Base-by-base conservation (phyloP, 768 basidiomycete species). In the Fistulinella prunicolor region DNA sequence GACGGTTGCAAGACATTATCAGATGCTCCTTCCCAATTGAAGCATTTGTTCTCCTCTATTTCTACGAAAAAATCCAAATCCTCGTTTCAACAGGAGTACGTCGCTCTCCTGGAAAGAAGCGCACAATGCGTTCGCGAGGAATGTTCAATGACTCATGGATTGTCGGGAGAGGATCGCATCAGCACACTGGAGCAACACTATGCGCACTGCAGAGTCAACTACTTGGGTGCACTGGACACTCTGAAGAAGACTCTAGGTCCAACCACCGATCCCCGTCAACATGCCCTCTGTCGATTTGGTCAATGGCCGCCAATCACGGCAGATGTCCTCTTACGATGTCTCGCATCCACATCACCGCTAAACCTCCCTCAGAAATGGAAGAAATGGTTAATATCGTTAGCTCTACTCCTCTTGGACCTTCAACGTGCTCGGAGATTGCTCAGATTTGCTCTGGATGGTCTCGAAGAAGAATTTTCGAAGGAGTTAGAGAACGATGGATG, bases 281-380 rank as follows among this genome's bases (percentile, higher is more conserved):
- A 29, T 1, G 38, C 40, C 1, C 8, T 59, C 24, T 12, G 9
- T 42, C 28, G 12, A 6, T 28, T 48, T 10, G 57, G 50, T 10
- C 54, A 66, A 38, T 73, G 72, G 71, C 72, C 73, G 1, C 57
- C 59, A 5, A 45, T 42, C 26, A 45, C 57, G 14, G 34, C 51
- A 6, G 60, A 53, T 38, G 48, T 56, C 17, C 53, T 74, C 19
- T 53, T 74, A 13, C 36, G 47, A 28, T 50, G 52, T 12, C 53
- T 73, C 12, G 28, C 28, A n/a, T n/a, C n/a, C n/a, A n/a, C n/a
- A n/a, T n/a, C n/a, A n/a, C n/a, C n/a, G n/a, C n/a, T n/a, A n/a
- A 28, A 3, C 6, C 24, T 66, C 12, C 35, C 58, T 1, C 2
- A 9, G 37, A 3, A 9, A 34, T 75, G 74, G 74, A 40, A 46